Base-by-base conservation (phyloP, 1,284 basidiomycete genomes). In the Papiliotrema flavescens region DNA sequence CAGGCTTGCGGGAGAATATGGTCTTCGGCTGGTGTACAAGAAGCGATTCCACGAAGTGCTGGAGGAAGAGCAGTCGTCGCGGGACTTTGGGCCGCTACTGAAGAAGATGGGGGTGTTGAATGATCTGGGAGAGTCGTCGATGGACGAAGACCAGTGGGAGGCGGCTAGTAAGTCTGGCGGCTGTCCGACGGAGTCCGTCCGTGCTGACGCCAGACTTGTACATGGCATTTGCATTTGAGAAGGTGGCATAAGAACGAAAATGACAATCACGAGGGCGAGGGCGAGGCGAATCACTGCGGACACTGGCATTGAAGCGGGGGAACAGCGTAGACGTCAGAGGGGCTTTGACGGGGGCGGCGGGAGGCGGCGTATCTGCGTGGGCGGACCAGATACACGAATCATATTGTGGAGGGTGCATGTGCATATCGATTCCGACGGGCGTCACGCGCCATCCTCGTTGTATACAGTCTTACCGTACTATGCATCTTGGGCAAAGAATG, bases 81-180 rank as follows among this genome's bases (percentile, higher is more conserved):
- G 82, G 0, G 90, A 94, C 63, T 94, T 89, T 69, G 83, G 84
- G 28, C 83, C 84, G 24, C 79, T 97, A 22, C 80, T 96, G 73
- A 80, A 86, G 56, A 83, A 84, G 60, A 97, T 97, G 93, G 88
- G 85, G 57, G 93, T 97, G 35, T 82, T 93, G 42, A 86, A 95
- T 67, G 73, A 80, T 20, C 80, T 87, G 43, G 93, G 92, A 2
- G 87, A 88, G 75, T 91, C 88, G 63, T 80, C 89, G 51, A 94
- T 97, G 89, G 85, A 91, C 61, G 86, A 87, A 62, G 87, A 90
- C 64, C 92, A 97, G 75, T 95, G 93, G 90, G 91, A 95, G 67
- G 93, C 93, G 60, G 90, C 91, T 17, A 95, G 93, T 96, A 75
- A 77, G 92, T 84, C n/a, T 13, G 20, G 9, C 42, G 20, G 2